Base-by-base conservation (phyloP, 768 basidiomycete genomes). In the Pisolithus tinctorius region DNA sequence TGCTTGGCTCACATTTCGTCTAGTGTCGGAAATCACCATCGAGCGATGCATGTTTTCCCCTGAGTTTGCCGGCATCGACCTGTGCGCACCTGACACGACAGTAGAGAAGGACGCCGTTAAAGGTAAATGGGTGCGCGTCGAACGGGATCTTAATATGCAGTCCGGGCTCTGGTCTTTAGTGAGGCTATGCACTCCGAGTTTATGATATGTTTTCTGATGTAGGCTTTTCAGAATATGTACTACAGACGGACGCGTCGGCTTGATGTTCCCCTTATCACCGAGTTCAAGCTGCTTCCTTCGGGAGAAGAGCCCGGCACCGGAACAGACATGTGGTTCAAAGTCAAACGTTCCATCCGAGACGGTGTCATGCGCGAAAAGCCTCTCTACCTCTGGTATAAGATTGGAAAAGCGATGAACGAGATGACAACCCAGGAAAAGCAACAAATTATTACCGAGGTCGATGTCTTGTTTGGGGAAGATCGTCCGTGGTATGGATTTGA, bases 51-150 rank as follows among this genome's bases (percentile, higher is more conserved):
- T 84, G 45, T 64, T 89, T 38, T 72, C 84, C 27, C 84, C 89
- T 2, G 70, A 65, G 2, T 66, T 83, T 37, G 71, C 74, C 14
- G 73, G 72, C 0, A 13, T 34, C 2, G 77, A 80, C 25, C 55
- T 87, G 10, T 97, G 93, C 63, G 67, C 69, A 0, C 93, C 93
- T 0, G 64, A 74, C 1, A 78, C 85, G 1, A 90, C 82, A 1
- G 71, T 73, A 10, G 86, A 89, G 61, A 67, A 85, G 45, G 88
- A 93, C 62, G 83, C 85, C 5, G 78, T 83, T 58, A 82, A 78
- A 57, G 88, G 88, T 0, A 88, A 85, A 59, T 99, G 95, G 95
- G 91, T 95, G 2, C 81, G 87, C 13, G 85, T 99, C 11, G 82
- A 82, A 37, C 76, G 81, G 42, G 87, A 97, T 69, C 67, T 97